Percentiles rank a stretch among this genome's conserved stretches.
phyloP scores from a whole-genome alignment of 148 eudicot species.

The Rhododendron mucronatum region DNA sequence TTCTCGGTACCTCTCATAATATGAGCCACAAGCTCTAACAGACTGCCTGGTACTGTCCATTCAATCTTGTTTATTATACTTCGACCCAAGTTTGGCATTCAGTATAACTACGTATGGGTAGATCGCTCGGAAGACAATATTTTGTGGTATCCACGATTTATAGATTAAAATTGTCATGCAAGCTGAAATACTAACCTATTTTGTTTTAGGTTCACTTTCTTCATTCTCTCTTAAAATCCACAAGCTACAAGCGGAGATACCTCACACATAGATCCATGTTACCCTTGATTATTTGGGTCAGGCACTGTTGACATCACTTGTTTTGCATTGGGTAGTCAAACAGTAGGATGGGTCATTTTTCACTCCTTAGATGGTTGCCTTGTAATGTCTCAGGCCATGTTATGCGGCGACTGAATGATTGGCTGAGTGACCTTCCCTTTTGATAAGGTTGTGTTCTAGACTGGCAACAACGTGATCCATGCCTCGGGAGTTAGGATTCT shows the following conservation, averaged over 20 bases:
- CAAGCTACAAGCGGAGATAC: neutral
- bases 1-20: no score
- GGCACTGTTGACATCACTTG: neutral
- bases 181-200: neutral
- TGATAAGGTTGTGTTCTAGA: neutral
- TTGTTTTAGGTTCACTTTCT: neutral
- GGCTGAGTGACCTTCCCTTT: neutral
- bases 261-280: neutral
- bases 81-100: neutral
- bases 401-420: neutral
- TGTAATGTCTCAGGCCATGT: neutral
- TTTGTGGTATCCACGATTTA: neutral
- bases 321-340: neutral
- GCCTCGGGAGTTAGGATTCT: no score
- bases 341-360: constrained; percentile 1
- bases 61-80: neutral
- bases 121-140: neutral
- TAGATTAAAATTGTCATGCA: neutral
- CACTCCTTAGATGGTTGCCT: neutral
- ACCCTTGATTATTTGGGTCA: neutral
- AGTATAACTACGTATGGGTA: neutral
- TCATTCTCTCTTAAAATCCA: neutral
- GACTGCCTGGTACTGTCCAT: neutral
- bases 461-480: neutral
- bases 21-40: no score